Conservation (phyloP, 495 filamentous ascomycete species). For the Penicillium argentinense region DNA sequence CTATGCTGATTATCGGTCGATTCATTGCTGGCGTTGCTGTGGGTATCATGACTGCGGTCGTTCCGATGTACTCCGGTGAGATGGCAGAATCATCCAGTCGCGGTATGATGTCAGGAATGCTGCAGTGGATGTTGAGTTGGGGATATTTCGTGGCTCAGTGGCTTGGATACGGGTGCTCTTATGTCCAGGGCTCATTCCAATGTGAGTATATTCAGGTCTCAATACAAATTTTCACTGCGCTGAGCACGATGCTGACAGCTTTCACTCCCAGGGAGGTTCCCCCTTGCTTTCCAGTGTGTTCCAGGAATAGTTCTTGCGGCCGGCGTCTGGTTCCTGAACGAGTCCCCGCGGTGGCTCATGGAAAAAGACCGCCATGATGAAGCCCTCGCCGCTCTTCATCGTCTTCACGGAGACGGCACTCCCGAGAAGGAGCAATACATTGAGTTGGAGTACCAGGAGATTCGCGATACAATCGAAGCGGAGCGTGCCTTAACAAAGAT, state of each 20-base stretch:
- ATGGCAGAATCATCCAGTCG: slow-evolving; percentile 25
- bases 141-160: slow-evolving; percentile 46
- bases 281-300: slow-evolving; percentile 52
- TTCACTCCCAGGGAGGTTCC: slow-evolving; percentile 51
- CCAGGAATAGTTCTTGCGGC: slow-evolving; percentile 43
- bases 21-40: slow-evolving; percentile 48
- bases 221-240: background rate
- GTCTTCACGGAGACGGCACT: slow-evolving; percentile 12
- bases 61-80: slow-evolving; percentile 41
- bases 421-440: slow-evolving; percentile 17
- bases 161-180: slow-evolving; percentile 50
- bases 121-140: slow-evolving; percentile 44
- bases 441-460: slow-evolving; percentile 29
- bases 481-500: slow-evolving; percentile 16
- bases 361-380: slow-evolving; percentile 63
- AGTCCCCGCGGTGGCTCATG: slow-evolving; percentile 59
- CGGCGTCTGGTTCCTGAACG: slow-evolving; percentile 59
- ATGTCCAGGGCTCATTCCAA: slow-evolving; percentile 41
- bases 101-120: slow-evolving; percentile 21
- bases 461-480: slow-evolving; percentile 23
- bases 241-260: no score
- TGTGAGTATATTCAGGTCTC: slow-evolving; percentile 27
- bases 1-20: slow-evolving; percentile 49
- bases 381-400: slow-evolving; percentile 37
- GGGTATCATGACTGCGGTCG: slow-evolving; percentile 44